Conservation (phyloP, 805 yeast genomes). For the Nakazawaea wickerhamii region DNA sequence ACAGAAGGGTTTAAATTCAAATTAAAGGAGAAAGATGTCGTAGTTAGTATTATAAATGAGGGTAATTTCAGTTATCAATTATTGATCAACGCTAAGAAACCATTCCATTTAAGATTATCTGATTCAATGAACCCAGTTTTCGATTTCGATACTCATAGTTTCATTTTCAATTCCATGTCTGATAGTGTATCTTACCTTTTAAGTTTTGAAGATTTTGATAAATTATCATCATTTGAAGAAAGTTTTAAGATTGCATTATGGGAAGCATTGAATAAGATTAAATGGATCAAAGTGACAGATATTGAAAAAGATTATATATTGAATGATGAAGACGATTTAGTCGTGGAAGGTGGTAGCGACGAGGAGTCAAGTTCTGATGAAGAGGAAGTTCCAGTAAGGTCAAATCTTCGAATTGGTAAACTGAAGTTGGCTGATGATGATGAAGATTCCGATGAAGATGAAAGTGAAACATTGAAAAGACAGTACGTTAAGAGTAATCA, state of each 20-base stretch:
- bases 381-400: slow-evolving; percentile 26
- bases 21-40: slow-evolving; percentile 30
- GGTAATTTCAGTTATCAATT: slow-evolving; percentile 52
- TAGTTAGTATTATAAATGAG: slow-evolving; percentile 36
- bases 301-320: slow-evolving; percentile 51
- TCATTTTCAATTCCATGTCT: slow-evolving; percentile 57
- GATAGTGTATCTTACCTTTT: slow-evolving; percentile 55
- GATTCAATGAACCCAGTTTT: slow-evolving; percentile 62
- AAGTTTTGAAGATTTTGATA: slow-evolving; percentile 38
- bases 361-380: slow-evolving; percentile 27
- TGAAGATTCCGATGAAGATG: slow-evolving; percentile 30
- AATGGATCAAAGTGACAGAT: slow-evolving; percentile 39
- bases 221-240: slow-evolving; percentile 47
- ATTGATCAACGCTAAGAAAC: slow-evolving; percentile 29
- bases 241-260: slow-evolving; percentile 49
- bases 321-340: slow-evolving; percentile 44
- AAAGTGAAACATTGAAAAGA: slow-evolving; percentile 15
- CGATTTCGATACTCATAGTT: slow-evolving; percentile 48
- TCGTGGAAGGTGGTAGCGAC: slow-evolving; percentile 30
- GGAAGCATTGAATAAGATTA: slow-evolving; percentile 49
- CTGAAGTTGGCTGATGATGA: slow-evolving; percentile 24
- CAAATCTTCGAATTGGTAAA: slow-evolving; percentile 14
- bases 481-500: slow-evolving; percentile 19
- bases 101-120: slow-evolving; percentile 27
- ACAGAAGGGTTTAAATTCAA: slow-evolving; percentile 42